Conservation (phyloP, 345 rosid genomes). For the Laguncularia racemosa region DNA sequence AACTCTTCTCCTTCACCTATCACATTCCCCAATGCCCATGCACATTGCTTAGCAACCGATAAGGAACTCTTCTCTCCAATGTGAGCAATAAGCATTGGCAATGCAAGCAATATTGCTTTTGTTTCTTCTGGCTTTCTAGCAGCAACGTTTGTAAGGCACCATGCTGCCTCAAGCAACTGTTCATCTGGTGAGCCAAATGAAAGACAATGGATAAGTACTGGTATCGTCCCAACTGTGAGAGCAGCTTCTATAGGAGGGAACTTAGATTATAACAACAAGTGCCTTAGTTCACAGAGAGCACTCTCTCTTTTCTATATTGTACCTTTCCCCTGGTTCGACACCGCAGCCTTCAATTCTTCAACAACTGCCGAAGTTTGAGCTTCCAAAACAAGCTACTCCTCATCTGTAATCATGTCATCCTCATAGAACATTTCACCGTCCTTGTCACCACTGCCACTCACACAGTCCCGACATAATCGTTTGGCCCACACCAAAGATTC, state of each 20-base stretch:
- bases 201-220: conserved; percentile 79
- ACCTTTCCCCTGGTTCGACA: conserved; percentile 79
- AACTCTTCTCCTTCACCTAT: conserved; percentile 97
- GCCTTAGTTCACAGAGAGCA: conserved; percentile 83
- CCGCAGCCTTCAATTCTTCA: conserved; percentile 66
- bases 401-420: conserved; percentile 70
- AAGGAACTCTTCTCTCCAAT: conserved; percentile 92
- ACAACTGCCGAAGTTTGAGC: conserved; percentile 57
- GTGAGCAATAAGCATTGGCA: conserved; percentile 90
- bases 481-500: conserved; percentile 79
- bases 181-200: conserved; percentile 88
- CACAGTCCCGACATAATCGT: conserved; percentile 77
- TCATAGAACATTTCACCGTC: conserved; percentile 28
- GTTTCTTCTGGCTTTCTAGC: conserved; percentile 96
- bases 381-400: conserved; percentile 65
- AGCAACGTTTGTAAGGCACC: too few relatives aligned
- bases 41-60: conserved; percentile 87
- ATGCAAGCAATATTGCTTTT: conserved; percentile 70
- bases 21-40: conserved; percentile 94
- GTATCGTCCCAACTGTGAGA: conserved; percentile 67
- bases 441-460: conserved; percentile 32
- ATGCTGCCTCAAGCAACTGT: too few relatives aligned
- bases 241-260: too few relatives aligned
- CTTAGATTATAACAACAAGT: conserved; percentile 70
- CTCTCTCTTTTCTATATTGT: conserved; percentile 68